Conservation (phyloP, 2,329 filamentous ascomycete genomes). For the Emmonsia crescens region DNA sequence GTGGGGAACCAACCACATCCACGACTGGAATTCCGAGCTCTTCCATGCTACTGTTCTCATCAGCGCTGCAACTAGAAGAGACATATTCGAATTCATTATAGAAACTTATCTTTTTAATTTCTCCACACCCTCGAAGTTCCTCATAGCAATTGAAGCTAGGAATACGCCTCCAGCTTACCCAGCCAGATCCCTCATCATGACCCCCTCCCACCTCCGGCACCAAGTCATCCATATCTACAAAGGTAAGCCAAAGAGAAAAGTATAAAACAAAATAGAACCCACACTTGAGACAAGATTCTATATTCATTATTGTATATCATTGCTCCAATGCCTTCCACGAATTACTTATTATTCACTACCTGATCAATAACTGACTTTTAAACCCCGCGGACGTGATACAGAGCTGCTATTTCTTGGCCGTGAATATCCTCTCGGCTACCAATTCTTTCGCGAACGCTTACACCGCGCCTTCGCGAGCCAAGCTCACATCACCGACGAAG, state of each 20-base stretch:
- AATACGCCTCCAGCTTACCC: not conserved
- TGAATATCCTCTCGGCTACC: constrained; percentile 76
- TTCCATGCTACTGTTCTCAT: not conserved
- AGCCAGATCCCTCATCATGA: constrained; percentile 23
- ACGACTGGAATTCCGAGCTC: too few relatives aligned
- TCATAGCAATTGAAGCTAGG: not conserved
- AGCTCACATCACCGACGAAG: constrained; percentile 57
- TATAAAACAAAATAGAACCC: not conserved
- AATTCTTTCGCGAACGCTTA: constrained; percentile 69
- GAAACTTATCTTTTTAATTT: not conserved
- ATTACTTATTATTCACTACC: not conserved
- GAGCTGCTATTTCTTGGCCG: constrained; percentile 76
- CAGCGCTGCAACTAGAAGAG: not conserved
- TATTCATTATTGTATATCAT: not conserved
- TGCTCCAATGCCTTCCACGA: not conserved
- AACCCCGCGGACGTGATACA: constrained; percentile 25
- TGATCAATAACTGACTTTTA: not conserved
- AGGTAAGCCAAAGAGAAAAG: constrained; percentile 42
- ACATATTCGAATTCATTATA: not conserved
- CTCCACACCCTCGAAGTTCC: not conserved
- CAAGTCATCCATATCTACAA: constrained; percentile 85
- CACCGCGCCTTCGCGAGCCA: constrained; percentile 80
- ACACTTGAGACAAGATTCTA: not conserved
- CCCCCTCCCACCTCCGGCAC: constrained; percentile 49
- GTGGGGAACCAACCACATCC: too few relatives aligned